A percentile compares a stretch with the other conserved stretches of the same genome.
Evolutionary conservation across 2,329 filamentous ascomycete genomes (phyloP).

Genomic region (Xylariomycetidae sp.): DNA sequence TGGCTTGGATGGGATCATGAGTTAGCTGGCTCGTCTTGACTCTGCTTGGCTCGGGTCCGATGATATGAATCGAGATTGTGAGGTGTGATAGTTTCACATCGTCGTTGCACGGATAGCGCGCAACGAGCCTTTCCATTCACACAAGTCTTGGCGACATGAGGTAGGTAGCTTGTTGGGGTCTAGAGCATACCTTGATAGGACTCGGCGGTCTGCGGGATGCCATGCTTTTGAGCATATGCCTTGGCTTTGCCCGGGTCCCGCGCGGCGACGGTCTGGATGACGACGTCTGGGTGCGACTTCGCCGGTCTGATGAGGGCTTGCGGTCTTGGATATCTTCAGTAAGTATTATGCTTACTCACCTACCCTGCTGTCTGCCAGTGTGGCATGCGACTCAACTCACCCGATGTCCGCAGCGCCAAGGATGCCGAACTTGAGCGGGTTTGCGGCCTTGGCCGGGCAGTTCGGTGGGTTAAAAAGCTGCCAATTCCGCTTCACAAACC

Average conservation of each 20-base stretch:
- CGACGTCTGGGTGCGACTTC: constrained; percentile 47
- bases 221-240: constrained; percentile 45
- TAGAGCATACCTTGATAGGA: constrained; percentile 49
- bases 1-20: constrained; percentile 16
- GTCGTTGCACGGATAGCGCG: too few species aligned
- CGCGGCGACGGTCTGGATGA: constrained; percentile 48
- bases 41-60: too few species aligned
- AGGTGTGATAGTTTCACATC: too few species aligned
- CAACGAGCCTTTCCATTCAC: too few species aligned
- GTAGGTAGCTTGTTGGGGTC: too few species aligned
- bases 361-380: too few species aligned
- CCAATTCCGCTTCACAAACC: constrained; percentile 19
- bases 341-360: too few species aligned
- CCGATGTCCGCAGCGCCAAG: constrained; percentile 36
- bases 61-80: too few species aligned
- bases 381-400: constrained; percentile 20
- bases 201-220: constrained; percentile 44
- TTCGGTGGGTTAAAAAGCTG: constrained; percentile 15
- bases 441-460: constrained; percentile 13
- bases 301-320: constrained; percentile 43
- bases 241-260: constrained; percentile 42
- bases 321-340: constrained; percentile 24
- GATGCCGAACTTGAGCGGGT: constrained; percentile 34
- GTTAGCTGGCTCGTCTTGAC: too few species aligned
- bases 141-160: too few species aligned